Percentiles rank a stretch among this genome's conserved stretches.
These are phyloP conservation scores for Themeda triandra DNA, from an alignment of 176 grass and related monocot species.

Conservation along the genomic window DNA sequence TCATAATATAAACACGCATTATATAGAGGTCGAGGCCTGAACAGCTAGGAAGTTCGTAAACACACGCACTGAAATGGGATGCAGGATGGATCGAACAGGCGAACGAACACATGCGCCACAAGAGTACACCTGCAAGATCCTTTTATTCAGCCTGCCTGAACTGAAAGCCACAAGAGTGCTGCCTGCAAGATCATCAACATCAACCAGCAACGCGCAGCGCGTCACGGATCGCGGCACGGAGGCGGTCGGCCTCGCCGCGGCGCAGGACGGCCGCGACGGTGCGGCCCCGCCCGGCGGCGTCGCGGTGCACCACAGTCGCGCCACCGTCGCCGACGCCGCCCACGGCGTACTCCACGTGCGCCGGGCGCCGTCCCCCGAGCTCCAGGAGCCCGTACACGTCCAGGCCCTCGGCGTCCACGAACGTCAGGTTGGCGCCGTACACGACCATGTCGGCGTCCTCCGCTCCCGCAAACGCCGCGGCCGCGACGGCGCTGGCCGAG, in stretches of 20 bases:
- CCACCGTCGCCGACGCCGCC: too few relatives aligned
- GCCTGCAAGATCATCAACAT: not conserved
- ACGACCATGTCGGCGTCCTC: slow-evolving; percentile 34
- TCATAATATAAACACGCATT: too few relatives aligned
- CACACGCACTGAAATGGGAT: not conserved
- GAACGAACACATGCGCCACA: not conserved
- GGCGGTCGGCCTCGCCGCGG: not conserved
- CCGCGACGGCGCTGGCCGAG: slow-evolving; percentile 18
- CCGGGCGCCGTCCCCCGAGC: too few relatives aligned
- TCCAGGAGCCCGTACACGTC: slow-evolving; percentile 32
- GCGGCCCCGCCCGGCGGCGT: not conserved
- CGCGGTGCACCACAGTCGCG: too few relatives aligned
- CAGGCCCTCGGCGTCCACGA: slow-evolving; percentile 47
- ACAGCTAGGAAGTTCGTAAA: not conserved
- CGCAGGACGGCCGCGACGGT: not conserved
- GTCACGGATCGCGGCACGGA: not conserved
- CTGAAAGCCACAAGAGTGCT: not conserved
- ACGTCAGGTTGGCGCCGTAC: slow-evolving; percentile 60
- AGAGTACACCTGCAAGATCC: not conserved
- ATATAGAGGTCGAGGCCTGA: not conserved
- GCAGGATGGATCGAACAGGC: not conserved
- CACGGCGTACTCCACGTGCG: too few relatives aligned
- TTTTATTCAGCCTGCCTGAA: not conserved
- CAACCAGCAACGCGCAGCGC: not conserved
- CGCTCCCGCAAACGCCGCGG: slow-evolving; percentile 1